Conservation (phyloP, 371 early-diverging fungal species). For the Batrachochytrium dendrobatidis region DNA sequence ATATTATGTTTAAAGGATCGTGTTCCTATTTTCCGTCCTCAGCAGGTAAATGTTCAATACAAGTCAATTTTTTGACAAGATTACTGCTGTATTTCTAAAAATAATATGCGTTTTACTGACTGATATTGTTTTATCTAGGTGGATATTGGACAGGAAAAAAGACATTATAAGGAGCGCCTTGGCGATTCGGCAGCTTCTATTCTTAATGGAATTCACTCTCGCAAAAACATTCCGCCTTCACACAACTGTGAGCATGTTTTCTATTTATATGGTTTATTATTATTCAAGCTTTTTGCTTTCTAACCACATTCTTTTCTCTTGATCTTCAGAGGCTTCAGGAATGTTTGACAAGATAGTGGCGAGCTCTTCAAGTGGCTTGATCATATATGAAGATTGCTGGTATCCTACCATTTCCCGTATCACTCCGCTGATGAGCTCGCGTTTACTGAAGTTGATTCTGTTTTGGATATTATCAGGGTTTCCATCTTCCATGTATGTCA, state of each 20-base stretch:
- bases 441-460: slow-evolving; percentile 31
- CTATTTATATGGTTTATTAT: not conserved
- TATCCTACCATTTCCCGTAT: slow-evolving; percentile 21
- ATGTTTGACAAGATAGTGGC: slow-evolving; percentile 9
- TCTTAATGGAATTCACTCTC: not conserved
- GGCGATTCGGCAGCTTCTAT: slow-evolving; percentile 1
- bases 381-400: slow-evolving; percentile 18
- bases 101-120: too few species aligned
- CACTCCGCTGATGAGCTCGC: slow-evolving; percentile 21
- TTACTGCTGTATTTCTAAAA: too few species aligned
- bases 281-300: slow-evolving; percentile 22
- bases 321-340: slow-evolving; percentile 19
- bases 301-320: slow-evolving; percentile 23
- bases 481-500: slow-evolving; percentile 36
- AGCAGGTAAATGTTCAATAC: slow-evolving; percentile 40
- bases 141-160: not conserved
- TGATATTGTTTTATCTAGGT: not conserved
- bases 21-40: slow-evolving; percentile 45
- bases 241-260: not conserved
- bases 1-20: slow-evolving; percentile 31
- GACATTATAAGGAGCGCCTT: not conserved
- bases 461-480: slow-evolving; percentile 26
- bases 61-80: not conserved
- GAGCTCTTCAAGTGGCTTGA: slow-evolving; percentile 17
- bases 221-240: slow-evolving; percentile 1